A percentile compares a stretch with the other conserved stretches of the same genome.
Evolutionary conservation across 345 rosid genomes (phyloP).

Genomic region (Cardamine resedifolia): DNA sequence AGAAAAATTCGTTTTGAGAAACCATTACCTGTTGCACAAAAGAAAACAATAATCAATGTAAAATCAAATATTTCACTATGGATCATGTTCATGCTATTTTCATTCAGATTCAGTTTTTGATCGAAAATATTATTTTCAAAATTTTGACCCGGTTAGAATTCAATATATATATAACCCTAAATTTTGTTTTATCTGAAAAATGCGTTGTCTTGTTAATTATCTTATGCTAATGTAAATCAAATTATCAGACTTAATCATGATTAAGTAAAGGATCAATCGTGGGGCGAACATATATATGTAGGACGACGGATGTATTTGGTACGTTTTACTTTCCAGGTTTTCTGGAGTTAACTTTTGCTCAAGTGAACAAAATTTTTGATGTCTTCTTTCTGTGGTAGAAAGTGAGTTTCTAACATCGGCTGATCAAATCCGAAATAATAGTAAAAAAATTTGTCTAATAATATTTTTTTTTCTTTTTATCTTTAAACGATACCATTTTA

Average conservation of each 20-base stretch:
- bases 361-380: conserved; percentile 30
- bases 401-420: not conserved
- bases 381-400: conserved; percentile 25
- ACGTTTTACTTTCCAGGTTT: conserved; percentile 31
- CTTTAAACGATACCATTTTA: too few species aligned
- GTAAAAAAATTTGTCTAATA: too few species aligned
- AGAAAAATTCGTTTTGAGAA: too few species aligned
- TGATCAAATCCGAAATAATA: conserved; percentile 3
- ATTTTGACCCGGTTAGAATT: too few species aligned
- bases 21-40: too few species aligned
- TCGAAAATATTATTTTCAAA: not conserved
- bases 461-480: too few species aligned
- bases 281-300: not conserved
- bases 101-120: not conserved
- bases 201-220: not conserved
- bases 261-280: not conserved
- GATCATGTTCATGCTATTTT: too few species aligned
- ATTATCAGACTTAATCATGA: not conserved
- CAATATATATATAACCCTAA: too few species aligned
- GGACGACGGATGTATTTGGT: conserved; percentile 1
- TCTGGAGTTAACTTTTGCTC: conserved; percentile 29
- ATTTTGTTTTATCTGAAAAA: too few species aligned
- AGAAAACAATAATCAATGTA: too few species aligned
- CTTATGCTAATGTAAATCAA: not conserved
- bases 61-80: too few species aligned